Percentiles rank a stretch among this genome's conserved stretches.
phyloP scores from a whole-genome alignment of 345 rosid genomes.

The Corchorus olitorius region DNA sequence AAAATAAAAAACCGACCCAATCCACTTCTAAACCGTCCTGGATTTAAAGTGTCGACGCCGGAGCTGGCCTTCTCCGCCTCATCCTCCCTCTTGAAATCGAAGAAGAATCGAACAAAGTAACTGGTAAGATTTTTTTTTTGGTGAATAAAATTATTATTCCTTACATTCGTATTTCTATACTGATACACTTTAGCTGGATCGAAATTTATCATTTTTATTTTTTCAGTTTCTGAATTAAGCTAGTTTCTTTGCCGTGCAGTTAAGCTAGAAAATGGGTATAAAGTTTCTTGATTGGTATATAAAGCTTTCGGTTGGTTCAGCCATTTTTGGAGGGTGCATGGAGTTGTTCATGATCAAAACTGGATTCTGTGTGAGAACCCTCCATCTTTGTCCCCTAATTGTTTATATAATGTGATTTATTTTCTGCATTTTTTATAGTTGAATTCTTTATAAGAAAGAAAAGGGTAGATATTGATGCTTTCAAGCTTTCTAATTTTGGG shows the following conservation, averaged over 20 bases:
- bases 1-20: too few species aligned
- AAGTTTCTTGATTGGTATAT: slow-evolving; percentile 81
- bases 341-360: slow-evolving; percentile 93
- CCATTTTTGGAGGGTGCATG: slow-evolving; percentile 83
- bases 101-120: too few species aligned
- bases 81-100: too few species aligned
- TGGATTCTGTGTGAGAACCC: slow-evolving; percentile 76
- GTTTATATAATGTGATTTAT: neutral
- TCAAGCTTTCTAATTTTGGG: neutral
- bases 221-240: neutral
- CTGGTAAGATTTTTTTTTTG: neutral
- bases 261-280: neutral
- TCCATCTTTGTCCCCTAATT: slow-evolving; percentile 30
- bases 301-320: slow-evolving; percentile 77
- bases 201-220: neutral
- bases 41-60: too few species aligned
- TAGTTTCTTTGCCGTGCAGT: neutral
- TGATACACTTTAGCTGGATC: neutral
- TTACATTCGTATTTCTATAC: neutral
- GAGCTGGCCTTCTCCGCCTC: too few species aligned
- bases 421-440: neutral
- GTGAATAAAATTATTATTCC: too few species aligned
- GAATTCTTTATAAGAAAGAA: neutral
- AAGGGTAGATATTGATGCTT: neutral
- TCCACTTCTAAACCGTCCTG: too few species aligned